A percentile compares a stretch with the other conserved stretches of the same genome.
phyloP scores from a whole-genome alignment of 2,329 filamentous ascomycete genomes.

The Sporothrix dimorphospora region DNA sequence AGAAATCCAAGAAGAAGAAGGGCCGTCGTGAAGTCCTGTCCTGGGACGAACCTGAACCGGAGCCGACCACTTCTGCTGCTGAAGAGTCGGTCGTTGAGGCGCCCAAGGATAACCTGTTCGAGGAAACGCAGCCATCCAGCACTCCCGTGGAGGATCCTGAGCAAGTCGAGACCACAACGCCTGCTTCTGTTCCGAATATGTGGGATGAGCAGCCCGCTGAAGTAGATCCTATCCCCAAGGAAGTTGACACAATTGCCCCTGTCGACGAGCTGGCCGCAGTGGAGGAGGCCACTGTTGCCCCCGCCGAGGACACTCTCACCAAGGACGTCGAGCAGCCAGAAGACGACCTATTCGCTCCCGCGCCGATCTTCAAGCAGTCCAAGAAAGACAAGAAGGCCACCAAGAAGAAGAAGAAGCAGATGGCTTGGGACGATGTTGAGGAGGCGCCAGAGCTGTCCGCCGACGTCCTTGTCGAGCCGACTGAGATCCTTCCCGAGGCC shows the following conservation, averaged over 20 bases:
- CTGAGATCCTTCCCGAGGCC: not conserved
- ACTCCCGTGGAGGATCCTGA: not conserved
- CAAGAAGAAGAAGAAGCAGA: slow-evolving; percentile 29
- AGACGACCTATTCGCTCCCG: not conserved
- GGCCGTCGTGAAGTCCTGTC: not conserved
- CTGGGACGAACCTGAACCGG: not conserved
- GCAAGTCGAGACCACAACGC: not conserved
- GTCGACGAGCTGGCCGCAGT: not conserved
- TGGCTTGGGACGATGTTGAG: not conserved
- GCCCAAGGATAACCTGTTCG: not conserved
- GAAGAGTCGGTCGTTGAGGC: not conserved
- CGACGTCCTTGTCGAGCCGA: not conserved
- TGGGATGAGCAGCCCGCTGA: not conserved
- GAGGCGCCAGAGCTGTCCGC: not conserved
- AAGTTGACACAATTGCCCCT: not conserved
- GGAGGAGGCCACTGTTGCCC: not conserved
- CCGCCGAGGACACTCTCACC: not conserved
- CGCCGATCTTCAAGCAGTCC: slow-evolving; percentile 11
- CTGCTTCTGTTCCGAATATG: not conserved
- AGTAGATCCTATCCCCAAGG: not conserved
- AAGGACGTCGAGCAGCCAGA: not conserved
- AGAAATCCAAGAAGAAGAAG: slow-evolving; percentile 24
- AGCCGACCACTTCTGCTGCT: not conserved
- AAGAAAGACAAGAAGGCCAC: slow-evolving; percentile 27
- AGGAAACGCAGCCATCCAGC: too few relatives aligned